Percentiles rank a stretch among this genome's conserved stretches.
Conservation (phyloP, 108 stramenopile species). For the Cylindrotheca fusiformis region DNA sequence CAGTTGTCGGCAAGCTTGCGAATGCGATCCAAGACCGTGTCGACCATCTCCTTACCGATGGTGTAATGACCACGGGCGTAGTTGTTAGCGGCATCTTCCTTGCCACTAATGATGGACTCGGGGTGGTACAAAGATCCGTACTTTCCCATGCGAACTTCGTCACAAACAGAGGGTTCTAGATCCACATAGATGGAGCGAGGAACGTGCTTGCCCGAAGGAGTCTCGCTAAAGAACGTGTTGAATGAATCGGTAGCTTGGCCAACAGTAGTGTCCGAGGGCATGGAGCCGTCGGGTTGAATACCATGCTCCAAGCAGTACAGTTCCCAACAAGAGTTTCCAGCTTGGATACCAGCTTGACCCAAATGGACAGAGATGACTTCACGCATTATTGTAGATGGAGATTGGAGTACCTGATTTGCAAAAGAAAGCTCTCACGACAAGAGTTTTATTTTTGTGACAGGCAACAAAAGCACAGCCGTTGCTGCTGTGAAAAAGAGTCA, state of each 20-base stretch:
- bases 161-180: slow-evolving; percentile 97
- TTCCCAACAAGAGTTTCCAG: slow-evolving; percentile 98
- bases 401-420: too few species aligned
- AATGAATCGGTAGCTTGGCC: slow-evolving; percentile 86
- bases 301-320: slow-evolving; percentile 98
- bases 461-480: too few species aligned
- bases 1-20: slow-evolving; percentile 99
- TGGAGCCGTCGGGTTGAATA: slow-evolving; percentile 93
- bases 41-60: slow-evolving; percentile 97
- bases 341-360: slow-evolving; percentile 96
- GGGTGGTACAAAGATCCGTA: slow-evolving; percentile 97
- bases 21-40: slow-evolving; percentile 96
- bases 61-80: slow-evolving; percentile 99
- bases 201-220: slow-evolving; percentile 95
- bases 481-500: too few species aligned
- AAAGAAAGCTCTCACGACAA: background rate
- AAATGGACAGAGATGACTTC: slow-evolving; percentile 90
- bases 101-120: slow-evolving; percentile 99
- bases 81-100: slow-evolving; percentile 99
- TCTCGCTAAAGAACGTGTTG: slow-evolving; percentile 99
- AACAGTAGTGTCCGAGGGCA: slow-evolving; percentile 75
- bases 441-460: too few species aligned
- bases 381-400: too few species aligned
- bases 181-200: slow-evolving; percentile 96
- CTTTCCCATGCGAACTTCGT: slow-evolving; percentile 88